Conservation (phyloP, 352 stramenopile genomes). For the Pythium brachiatum region DNA sequence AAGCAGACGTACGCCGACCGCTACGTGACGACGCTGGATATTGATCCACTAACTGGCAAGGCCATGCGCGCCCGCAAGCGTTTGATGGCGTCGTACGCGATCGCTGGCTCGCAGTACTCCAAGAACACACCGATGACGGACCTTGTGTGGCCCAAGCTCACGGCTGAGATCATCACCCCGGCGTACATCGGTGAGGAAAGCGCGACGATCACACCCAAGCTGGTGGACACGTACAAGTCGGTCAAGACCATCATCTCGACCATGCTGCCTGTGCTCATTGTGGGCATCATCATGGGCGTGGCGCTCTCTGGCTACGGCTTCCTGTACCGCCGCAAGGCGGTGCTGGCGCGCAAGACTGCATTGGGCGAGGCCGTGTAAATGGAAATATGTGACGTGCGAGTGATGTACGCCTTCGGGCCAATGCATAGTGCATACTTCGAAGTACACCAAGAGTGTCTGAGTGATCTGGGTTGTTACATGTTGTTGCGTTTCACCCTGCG, state of each 20-base stretch:
- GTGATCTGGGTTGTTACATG: too few relatives aligned
- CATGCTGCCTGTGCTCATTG: constrained; percentile 54
- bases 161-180: constrained; percentile 49
- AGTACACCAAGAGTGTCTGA: too few relatives aligned
- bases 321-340: constrained; percentile 36
- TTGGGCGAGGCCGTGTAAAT: constrained; percentile 7
- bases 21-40: constrained; percentile 57
- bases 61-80: constrained; percentile 61
- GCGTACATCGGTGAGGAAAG: constrained; percentile 56
- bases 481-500: too few relatives aligned
- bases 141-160: constrained; percentile 44
- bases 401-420: too few relatives aligned
- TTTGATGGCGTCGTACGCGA: constrained; percentile 45
- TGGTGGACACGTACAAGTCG: constrained; percentile 48
- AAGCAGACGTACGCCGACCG: constrained; percentile 34
- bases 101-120: constrained; percentile 33
- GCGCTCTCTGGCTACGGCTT: constrained; percentile 32
- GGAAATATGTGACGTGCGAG: neutral
- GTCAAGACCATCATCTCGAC: constrained; percentile 38
- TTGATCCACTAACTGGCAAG: constrained; percentile 60
- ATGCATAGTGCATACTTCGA: too few relatives aligned
- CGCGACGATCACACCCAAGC: constrained; percentile 35
- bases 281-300: constrained; percentile 41
- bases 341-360: neutral
- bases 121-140: constrained; percentile 49